Evolutionary conservation across 441 rosid species (phyloP), one percentile per base, ranked within the genome.

Genomic region (Adansonia madagascariensis): DNA sequence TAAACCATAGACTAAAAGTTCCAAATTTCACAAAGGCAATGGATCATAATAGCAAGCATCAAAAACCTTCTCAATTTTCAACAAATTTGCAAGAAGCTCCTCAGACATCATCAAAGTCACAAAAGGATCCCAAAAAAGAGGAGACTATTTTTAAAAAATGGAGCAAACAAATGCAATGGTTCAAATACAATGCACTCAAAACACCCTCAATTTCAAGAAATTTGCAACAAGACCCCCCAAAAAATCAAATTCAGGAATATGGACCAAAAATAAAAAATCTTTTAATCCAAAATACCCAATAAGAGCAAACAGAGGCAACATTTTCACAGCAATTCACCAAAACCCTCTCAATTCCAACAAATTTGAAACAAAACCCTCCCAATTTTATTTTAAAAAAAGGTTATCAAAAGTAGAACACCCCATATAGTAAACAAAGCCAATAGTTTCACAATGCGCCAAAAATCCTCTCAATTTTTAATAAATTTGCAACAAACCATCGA

Each of bases 301-400:
- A 47, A 17, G 0, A 49, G 8, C 31, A 50, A 27, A 52, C 15
- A 52, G 15, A 75, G 14, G 61, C 39, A 31, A 10, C 27, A 8
- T 7, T 46, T 67, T 31, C 4, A 17, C 44, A 3, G 66, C 18
- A 73, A 73, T 44, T 43, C 61, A 27, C 12, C 3, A 27, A 75
- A 62, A 62, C 31, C 14, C 20, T 43, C 59, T 69, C 59, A 69
- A 49, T 69, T 69, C 3, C 8, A 35, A 71, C 35, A 72, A 72
- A 57, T 39, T 39, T 55, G 47, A 52, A 49, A 62, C 41, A 63
- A 65, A 65, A 3, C 3, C 17, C 46, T 41, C 12, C 17, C 3
- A 47, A 10, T 46, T 11, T 64, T 12, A 11, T 18, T n/a, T n/a
- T n/a, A n/a, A n/a, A 22, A n/a, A n/a, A 6, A 6, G 14, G 3